A percentile compares a stretch with the other conserved stretches of the same genome.
Evolutionary conservation across 2,329 filamentous ascomycete species (phyloP).

Genomic region (Zasmidium citrigriseum): DNA sequence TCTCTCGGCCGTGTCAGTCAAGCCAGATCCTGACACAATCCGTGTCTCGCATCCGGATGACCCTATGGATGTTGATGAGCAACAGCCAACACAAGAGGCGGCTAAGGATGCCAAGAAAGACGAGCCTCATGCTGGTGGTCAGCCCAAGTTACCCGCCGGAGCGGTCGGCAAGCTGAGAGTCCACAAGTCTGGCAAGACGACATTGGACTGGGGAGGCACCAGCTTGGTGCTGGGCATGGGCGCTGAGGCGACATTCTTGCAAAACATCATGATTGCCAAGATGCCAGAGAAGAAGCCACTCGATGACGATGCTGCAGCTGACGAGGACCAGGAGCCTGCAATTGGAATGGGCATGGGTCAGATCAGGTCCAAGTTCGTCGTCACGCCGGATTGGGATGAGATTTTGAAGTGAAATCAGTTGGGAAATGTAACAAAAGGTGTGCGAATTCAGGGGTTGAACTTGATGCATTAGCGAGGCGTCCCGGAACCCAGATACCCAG

Average conservation of each 20-base stretch:
- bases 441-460: neutral
- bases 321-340: slow-evolving; percentile 20
- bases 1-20: slow-evolving; percentile 44
- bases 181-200: slow-evolving; percentile 62
- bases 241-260: slow-evolving; percentile 58
- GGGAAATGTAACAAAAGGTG: neutral
- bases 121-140: slow-evolving; percentile 32
- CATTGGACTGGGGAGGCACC: slow-evolving; percentile 64
- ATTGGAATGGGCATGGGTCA: slow-evolving; percentile 59
- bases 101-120: slow-evolving; percentile 5
- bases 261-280: slow-evolving; percentile 56
- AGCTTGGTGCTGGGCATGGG: slow-evolving; percentile 60
- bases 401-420: slow-evolving; percentile 39
- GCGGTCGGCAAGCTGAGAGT: slow-evolving; percentile 63
- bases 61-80: slow-evolving; percentile 25
- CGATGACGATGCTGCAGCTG: slow-evolving; percentile 9
- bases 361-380: slow-evolving; percentile 65
- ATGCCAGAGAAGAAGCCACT: slow-evolving; percentile 32
- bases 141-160: slow-evolving; percentile 51
- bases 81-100: slow-evolving; percentile 2
- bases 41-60: slow-evolving; percentile 4
- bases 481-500: neutral
- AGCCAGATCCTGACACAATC: slow-evolving; percentile 30
- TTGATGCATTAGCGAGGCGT: slow-evolving; percentile 12
- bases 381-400: slow-evolving; percentile 61